Percentiles rank a stretch among this genome's conserved stretches.
Conservation (phyloP, 2,329 filamentous ascomycete species). For the Chrysoporthe cubensis region DNA sequence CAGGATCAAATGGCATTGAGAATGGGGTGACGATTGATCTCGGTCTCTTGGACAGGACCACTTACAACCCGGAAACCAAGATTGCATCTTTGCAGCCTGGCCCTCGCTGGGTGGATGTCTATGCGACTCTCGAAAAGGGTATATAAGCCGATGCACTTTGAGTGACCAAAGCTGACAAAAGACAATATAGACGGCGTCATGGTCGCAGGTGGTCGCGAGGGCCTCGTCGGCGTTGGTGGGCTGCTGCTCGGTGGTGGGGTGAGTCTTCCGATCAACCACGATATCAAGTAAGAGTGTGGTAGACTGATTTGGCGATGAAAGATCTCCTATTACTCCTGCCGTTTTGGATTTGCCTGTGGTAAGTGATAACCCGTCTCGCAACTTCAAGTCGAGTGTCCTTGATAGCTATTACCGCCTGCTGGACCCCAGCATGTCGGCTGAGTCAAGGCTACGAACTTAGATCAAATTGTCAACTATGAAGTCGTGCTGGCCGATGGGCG, state of each 20-base stretch:
- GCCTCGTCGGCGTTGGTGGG: conserved; percentile 7
- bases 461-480: conserved; percentile 18
- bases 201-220: conserved; percentile 16
- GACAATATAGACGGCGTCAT: neutral
- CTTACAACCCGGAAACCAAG: conserved; percentile 7
- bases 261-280: neutral
- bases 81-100: conserved; percentile 9
- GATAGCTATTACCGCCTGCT: neutral
- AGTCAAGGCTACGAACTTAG: conserved; percentile 34
- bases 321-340: conserved; percentile 5
- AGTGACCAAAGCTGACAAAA: neutral
- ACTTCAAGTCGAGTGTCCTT: neutral
- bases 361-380: neutral
- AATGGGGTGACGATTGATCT: conserved; percentile 11
- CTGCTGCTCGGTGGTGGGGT: conserved; percentile 14
- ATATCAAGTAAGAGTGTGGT: neutral
- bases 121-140: conserved; percentile 12
- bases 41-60: conserved; percentile 1
- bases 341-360: conserved; percentile 11
- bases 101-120: conserved; percentile 13
- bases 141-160: too few species aligned
- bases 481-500: conserved; percentile 19
- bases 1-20: conserved; percentile 12
- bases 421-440: neutral
- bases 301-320: neutral